Evolutionary conservation across 192 early-diverging fungal genomes (phyloP).

Genomic region (Entophlyctis helioformis): DNA sequence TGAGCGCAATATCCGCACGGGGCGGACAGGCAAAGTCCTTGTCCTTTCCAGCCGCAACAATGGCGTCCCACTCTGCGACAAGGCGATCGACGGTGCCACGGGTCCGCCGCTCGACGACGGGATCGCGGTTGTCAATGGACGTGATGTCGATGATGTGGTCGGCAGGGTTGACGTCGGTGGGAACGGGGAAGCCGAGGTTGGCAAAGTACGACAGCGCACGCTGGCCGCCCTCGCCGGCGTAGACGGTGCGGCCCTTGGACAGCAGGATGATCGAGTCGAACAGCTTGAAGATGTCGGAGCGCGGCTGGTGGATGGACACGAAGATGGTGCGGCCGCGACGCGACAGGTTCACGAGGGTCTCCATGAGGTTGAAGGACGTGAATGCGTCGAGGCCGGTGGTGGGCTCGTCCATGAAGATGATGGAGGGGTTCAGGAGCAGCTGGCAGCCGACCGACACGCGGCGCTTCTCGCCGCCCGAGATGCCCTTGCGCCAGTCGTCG

Average conservation of each 20-base stretch:
- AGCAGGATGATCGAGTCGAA: slow-evolving; percentile 76
- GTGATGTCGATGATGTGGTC: slow-evolving; percentile 53
- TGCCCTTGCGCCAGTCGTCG: slow-evolving; percentile 35
- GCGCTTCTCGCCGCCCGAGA: slow-evolving; percentile 68
- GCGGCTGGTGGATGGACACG: too few relatives aligned
- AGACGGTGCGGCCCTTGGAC: slow-evolving; percentile 46
- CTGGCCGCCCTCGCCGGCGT: slow-evolving; percentile 35
- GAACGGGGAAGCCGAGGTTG: slow-evolving; percentile 36
- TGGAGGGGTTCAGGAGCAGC: slow-evolving; percentile 52
- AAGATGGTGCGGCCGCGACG: slow-evolving; percentile 44
- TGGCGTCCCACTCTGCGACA: slow-evolving; percentile 13
- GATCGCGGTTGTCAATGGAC: slow-evolving; percentile 23
- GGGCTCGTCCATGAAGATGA: too few relatives aligned
- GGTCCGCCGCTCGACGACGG: slow-evolving; percentile 8
- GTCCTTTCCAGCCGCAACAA: too few relatives aligned
- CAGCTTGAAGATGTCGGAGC: slow-evolving; percentile 64
- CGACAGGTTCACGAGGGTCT: slow-evolving; percentile 31
- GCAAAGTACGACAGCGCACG: slow-evolving; percentile 42
- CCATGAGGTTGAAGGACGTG: slow-evolving; percentile 50
- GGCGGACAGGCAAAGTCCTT: too few relatives aligned
- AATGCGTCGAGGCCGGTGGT: slow-evolving; percentile 64
- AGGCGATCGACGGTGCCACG: slow-evolving; percentile 7
- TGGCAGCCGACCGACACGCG: slow-evolving; percentile 75
- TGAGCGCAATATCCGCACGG: too few relatives aligned
- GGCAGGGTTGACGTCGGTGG: slow-evolving; percentile 53